A percentile compares a stretch with the other conserved stretches of the same genome.
Evolutionary conservation across 257 asterid species (phyloP).

Genomic region (Rubia yunnanensis): DNA sequence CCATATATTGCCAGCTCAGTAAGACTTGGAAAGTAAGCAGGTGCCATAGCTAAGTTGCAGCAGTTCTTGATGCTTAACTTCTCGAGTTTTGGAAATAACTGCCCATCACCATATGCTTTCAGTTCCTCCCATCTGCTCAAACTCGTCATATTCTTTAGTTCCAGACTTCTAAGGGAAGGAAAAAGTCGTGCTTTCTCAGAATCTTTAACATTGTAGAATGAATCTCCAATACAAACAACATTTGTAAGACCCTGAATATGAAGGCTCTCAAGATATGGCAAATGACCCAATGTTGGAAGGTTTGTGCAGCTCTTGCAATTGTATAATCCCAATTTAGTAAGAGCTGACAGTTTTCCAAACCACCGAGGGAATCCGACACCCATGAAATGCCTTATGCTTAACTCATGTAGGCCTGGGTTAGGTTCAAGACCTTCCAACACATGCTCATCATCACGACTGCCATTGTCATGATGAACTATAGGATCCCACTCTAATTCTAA

Average conservation of each 20-base stretch:
- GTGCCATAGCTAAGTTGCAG: neutral
- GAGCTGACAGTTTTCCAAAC: neutral
- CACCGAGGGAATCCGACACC: slow-evolving; percentile 20
- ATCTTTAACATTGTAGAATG: neutral
- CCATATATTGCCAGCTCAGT: neutral
- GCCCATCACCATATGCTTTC: neutral
- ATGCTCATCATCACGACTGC: neutral
- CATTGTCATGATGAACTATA: neutral
- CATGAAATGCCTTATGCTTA: slow-evolving; percentile 1
- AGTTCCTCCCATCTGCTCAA: neutral
- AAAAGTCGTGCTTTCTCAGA: neutral
- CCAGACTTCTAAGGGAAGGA: neutral
- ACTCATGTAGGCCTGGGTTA: slow-evolving; percentile 15
- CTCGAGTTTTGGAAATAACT: neutral
- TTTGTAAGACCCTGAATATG: neutral
- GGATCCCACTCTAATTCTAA: slow-evolving; percentile 7
- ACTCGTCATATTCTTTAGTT: neutral
- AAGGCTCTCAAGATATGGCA: neutral
- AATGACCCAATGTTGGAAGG: neutral
- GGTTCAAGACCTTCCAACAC: slow-evolving; percentile 27
- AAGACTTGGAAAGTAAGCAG: neutral
- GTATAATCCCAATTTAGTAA: neutral
- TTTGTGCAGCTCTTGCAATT: neutral
- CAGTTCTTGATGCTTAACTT: neutral
- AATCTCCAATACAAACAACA: neutral